Evolutionary conservation across 768 basidiomycete genomes (phyloP), one percentile per base, ranked within the genome.

Genomic region (Termitomyces heimii): DNA sequence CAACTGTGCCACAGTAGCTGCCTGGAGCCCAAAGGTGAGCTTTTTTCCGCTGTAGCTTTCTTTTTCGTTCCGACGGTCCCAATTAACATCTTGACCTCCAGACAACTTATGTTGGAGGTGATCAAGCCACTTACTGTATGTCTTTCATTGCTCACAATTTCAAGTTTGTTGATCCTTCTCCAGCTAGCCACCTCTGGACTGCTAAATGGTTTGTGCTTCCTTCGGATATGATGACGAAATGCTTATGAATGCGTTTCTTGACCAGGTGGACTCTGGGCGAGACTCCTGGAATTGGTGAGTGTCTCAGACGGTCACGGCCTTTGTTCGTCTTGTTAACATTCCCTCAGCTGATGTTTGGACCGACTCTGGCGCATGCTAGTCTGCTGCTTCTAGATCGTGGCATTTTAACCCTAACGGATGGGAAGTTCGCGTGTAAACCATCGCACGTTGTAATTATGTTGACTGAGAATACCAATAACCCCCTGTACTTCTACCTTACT

Each of bases 201-300:
- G 82, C 81, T 18, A 72, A 78, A 66, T 85, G 84, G 83, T 70
- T 55, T 45, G 60, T 18, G 14, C 28, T 22, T 4, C 28, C 3
- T 40, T 29, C 31, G 48, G 8, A 42, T 2, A 37, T 28, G 52
- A 16, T 18, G 37, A 18, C 28, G 13, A 39, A 39, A 28, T 46
- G 14, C 53, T 57, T 16, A 58, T 39, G 32, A 31, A 29, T 47
- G n/a, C 10, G 43, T 26, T 13, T 42, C 29, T 7, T 35, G 28
- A 22, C 18, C 42, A 69, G 69, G 70, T 85, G 83, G 84, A 83
- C 83, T 6, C 70, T 81, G 61, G 77, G 71, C 26, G 83, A 86
- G 58, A 77, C 70, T 44, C 84, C 83, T 14, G 82, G 82, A 59
- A 77, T 74, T 52, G 77, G 80, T 80, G 59, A 55, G 77, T 68